phyloP scores from a whole-genome alignment of 1,284 basidiomycete genomes.

The Melanopsichium pennsylvanicum region DNA sequence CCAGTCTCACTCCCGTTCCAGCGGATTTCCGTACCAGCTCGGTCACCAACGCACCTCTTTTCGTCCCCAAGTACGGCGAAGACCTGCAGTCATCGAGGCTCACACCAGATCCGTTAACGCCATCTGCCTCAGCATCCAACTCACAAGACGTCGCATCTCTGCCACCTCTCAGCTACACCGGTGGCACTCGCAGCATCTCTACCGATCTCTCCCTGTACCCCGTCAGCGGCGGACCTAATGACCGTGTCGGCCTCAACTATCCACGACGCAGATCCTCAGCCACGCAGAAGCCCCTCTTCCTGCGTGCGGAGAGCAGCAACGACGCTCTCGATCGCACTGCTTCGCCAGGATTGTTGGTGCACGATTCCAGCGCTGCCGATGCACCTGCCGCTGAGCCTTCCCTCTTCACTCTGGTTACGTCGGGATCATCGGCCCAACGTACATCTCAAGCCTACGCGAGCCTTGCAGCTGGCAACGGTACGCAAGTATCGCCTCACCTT shows the following conservation, averaged over 20 bases:
- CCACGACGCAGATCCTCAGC: slow-evolving; percentile 27
- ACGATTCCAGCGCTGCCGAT: slow-evolving; percentile 22
- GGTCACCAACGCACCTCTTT: slow-evolving; percentile 53
- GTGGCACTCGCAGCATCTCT: neutral
- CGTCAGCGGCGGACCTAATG: neutral
- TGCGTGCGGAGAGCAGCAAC: slow-evolving; percentile 35
- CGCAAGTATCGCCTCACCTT: slow-evolving; percentile 5
- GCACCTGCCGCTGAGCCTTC: slow-evolving; percentile 27
- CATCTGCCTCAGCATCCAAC: neutral
- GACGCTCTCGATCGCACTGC: slow-evolving; percentile 30
- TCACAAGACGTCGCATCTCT: slow-evolving; percentile 4
- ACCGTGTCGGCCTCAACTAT: neutral
- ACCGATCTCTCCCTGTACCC: slow-evolving; percentile 15
- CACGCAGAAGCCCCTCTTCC: slow-evolving; percentile 14
- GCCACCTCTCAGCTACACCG: slow-evolving; percentile 7
- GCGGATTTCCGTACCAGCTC: slow-evolving; percentile 45
- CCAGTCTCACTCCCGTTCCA: slow-evolving; percentile 33
- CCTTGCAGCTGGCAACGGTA: neutral
- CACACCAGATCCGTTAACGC: slow-evolving; percentile 9
- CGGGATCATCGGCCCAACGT: slow-evolving; percentile 4
- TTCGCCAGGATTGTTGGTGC: slow-evolving; percentile 31
- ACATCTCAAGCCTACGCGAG: slow-evolving; percentile 2
- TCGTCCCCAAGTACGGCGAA: slow-evolving; percentile 46
- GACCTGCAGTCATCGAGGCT: slow-evolving; percentile 8
- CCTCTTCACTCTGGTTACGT: slow-evolving; percentile 21